phyloP scores from a whole-genome alignment of 495 filamentous ascomycete genomes.

The Astrocystis sublimbata region DNA sequence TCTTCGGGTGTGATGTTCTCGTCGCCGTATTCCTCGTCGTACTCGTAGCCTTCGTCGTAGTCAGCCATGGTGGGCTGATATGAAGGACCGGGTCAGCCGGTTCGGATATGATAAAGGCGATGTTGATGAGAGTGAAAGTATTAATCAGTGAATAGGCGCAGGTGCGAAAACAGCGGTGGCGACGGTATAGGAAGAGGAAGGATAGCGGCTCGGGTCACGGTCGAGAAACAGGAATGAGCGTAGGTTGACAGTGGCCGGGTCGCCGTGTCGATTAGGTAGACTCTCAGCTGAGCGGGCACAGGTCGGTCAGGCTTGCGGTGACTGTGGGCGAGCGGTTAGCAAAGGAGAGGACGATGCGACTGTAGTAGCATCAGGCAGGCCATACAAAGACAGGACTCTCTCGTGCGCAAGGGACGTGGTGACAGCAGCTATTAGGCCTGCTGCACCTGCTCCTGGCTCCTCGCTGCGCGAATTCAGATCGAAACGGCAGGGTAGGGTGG shows the following conservation, averaged over 20 bases:
- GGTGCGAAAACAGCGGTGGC: background rate
- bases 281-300: background rate
- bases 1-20: constrained; percentile 89
- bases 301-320: constrained; percentile 3
- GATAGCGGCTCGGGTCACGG: background rate
- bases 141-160: too few species aligned
- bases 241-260: background rate
- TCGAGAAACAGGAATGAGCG: background rate
- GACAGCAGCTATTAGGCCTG: background rate
- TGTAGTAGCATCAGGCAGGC: background rate
- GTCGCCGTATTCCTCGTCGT: constrained; percentile 51
- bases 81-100: background rate
- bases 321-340: background rate
- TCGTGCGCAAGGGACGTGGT: constrained; percentile 10
- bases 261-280: background rate
- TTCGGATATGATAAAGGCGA: background rate
- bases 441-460: background rate
- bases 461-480: too few species aligned
- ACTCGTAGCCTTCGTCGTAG: constrained; percentile 38
- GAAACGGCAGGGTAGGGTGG: background rate
- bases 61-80: constrained; percentile 25
- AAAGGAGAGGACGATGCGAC: background rate
- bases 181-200: background rate
- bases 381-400: background rate
- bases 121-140: background rate